These are phyloP conservation scores for Lodderomyces pseudojiufengensis DNA, from an alignment of 1,139 yeast species.

Conservation along the genomic window DNA sequence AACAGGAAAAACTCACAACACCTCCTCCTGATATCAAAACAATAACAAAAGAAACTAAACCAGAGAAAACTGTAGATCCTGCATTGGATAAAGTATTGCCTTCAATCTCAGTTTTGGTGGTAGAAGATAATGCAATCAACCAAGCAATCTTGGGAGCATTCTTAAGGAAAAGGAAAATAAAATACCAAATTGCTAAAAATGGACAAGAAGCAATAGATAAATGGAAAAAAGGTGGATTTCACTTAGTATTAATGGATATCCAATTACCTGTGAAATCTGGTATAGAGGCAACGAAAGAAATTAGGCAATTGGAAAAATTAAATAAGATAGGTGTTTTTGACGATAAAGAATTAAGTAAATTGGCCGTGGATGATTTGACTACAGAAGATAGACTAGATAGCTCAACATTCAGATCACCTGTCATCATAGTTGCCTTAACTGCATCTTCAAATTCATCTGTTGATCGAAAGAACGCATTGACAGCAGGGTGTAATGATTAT, in stretches of 20 bases:
- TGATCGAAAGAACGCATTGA: constrained; percentile 85
- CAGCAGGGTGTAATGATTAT: constrained; percentile 97
- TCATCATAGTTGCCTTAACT: constrained; percentile 91
- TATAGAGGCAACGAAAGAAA: constrained; percentile 42
- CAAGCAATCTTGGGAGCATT: constrained; percentile 93
- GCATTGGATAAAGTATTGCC: constrained; percentile 57
- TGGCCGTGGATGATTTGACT: constrained; percentile 21
- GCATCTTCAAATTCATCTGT: constrained; percentile 82
- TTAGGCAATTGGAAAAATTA: constrained; percentile 70
- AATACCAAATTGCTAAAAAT: constrained; percentile 66
- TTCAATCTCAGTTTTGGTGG: constrained; percentile 84
- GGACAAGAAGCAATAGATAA: constrained; percentile 48
- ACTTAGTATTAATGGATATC: constrained; percentile 51
- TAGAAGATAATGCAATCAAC: constrained; percentile 93
- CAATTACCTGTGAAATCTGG: constrained; percentile 57
- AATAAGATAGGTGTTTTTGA: constrained; percentile 83
- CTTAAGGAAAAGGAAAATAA: constrained; percentile 78
- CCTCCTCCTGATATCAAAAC: constrained; percentile 3
- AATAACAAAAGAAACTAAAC: background rate
- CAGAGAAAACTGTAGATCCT: constrained; percentile 12
- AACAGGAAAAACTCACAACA: constrained; percentile 2
- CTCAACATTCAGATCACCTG: constrained; percentile 75
- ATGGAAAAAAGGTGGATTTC: constrained; percentile 40
- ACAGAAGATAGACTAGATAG: constrained; percentile 51
- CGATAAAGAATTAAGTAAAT: constrained; percentile 32